Evolutionary conservation across 2,329 filamentous ascomycete genomes (phyloP).

Genomic region (Aciculosporium take): DNA sequence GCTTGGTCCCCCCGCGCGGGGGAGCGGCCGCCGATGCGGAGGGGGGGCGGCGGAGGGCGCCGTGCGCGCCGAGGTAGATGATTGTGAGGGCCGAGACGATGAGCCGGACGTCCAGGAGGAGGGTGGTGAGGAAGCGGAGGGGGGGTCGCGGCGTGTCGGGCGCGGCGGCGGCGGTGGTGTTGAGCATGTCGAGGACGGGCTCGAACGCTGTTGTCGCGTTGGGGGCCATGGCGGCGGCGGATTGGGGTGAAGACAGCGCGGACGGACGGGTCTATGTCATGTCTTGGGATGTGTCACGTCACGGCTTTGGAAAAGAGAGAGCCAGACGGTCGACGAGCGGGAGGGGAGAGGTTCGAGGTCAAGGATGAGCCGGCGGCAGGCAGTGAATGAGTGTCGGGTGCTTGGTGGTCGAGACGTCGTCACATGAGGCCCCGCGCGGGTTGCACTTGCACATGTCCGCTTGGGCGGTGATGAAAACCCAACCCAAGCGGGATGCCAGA

Average conservation of each 20-base stretch:
- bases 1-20: constrained; percentile 33
- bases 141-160: constrained; percentile 14
- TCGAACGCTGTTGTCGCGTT: constrained; percentile 12
- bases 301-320: no score
- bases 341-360: no score
- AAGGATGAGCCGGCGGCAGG: no score
- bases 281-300: background rate
- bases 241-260: no score
- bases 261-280: background rate
- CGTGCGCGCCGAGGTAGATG: constrained; percentile 74
- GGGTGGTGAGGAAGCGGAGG: constrained; percentile 16
- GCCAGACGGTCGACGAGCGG: no score
- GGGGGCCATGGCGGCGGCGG: constrained; percentile 8
- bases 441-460: no score
- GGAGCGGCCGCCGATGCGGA: constrained; percentile 67
- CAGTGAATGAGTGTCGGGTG: no score
- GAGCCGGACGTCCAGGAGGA: constrained; percentile 33
- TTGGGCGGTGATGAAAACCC: no score
- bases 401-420: no score
- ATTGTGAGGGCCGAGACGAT: constrained; percentile 59
- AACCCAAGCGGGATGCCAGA: no score
- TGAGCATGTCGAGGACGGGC: constrained; percentile 16
- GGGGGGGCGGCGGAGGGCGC: constrained; percentile 68
- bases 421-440: no score
- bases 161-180: constrained; percentile 14